These are phyloP conservation scores for Wolfiporia cocos DNA, from an alignment of 1,284 basidiomycete species.

Conservation along the genomic window DNA sequence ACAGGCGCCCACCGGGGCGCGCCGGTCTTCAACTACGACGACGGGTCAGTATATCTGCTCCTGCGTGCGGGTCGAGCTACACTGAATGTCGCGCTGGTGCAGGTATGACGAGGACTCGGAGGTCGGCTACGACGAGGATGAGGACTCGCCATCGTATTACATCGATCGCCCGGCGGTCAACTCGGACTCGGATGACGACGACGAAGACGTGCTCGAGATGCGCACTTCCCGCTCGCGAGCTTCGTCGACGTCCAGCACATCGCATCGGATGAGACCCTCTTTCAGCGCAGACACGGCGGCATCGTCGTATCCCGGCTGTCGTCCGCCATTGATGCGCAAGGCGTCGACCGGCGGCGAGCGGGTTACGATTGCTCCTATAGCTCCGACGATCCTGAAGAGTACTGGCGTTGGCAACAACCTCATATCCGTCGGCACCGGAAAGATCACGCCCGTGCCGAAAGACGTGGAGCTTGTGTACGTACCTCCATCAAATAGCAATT, in stretches of 20 bases:
- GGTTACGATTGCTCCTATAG: constrained; percentile 91
- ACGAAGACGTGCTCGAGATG: constrained; percentile 68
- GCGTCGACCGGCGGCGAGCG: constrained; percentile 46
- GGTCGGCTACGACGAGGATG: constrained; percentile 32
- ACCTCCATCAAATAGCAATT: constrained; percentile 50
- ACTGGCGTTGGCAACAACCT: constrained; percentile 42
- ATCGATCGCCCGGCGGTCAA: constrained; percentile 29
- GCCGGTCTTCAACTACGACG: constrained; percentile 39
- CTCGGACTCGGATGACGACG: constrained; percentile 42
- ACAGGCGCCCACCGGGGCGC: constrained; percentile 13
- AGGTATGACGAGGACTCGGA: constrained; percentile 67
- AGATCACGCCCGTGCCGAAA: constrained; percentile 11
- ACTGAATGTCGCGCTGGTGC: constrained; percentile 9
- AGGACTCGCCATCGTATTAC: constrained; percentile 21
- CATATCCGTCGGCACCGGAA: constrained; percentile 23
- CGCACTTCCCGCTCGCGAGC: constrained; percentile 35
- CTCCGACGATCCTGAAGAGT: constrained; percentile 91
- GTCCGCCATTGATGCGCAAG: constrained; percentile 30
- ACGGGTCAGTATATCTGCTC: constrained; percentile 46
- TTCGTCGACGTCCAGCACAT: constrained; percentile 32
- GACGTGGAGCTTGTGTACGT: constrained; percentile 68
- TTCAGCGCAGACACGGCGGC: constrained; percentile 9
- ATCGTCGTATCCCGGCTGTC: constrained; percentile 13
- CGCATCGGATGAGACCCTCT: constrained; percentile 5
- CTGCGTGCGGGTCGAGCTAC: neutral